Evolutionary conservation across 2,329 filamentous ascomycete species (phyloP), one percentile per base, ranked within the genome.

Genomic region (Ophiostoma sp.): DNA sequence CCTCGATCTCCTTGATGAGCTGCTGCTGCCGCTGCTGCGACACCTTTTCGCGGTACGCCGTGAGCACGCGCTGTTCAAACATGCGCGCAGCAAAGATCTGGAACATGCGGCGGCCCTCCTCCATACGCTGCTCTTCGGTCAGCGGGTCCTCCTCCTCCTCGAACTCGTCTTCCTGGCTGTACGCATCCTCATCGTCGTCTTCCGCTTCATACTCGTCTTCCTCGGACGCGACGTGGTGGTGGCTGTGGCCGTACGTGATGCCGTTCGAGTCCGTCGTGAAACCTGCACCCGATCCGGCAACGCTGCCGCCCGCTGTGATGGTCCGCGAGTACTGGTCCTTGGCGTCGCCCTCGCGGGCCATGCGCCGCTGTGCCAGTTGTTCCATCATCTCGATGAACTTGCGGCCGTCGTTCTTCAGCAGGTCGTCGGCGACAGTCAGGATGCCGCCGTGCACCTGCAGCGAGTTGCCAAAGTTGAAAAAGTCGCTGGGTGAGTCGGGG

Each of bases 301-400:
- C 58, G 42, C 38, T 18, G 9, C 60, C 60, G 16, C 38, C 40
- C 14, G 38, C 60, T 18, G 36, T 40, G 16, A 63, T 18, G 38
- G 16, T 42, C 6, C 71, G 85, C 84, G 88, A 83, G 76, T 88
- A 83, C 73, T 85, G 82, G 73, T 86, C 83, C 71, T 89, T 88
- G 66, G 92, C 91, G 76, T 97, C 93, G 80, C 95, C 93, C 81
- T 98, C 94, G 74, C 95, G 89, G 76, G 93, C 92, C 94, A 99
- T 97, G 74, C 95, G 88, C 75, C 94, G 91, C 81, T 99, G 95
- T 49, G 95, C 95, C 74, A 99, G 85, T 81, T 98, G 94, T 79
- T 99, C 95, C 95, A 99, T 99, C 95, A 99, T 99, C 78, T 99
- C 95, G 79, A 99, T 99, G 81, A 99, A 99, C 76, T 97, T 96